Percentiles rank a stretch among this genome's conserved stretches.
Conservation (phyloP, 2,329 filamentous ascomycete genomes). For the Pseudogymnoascus sp. region DNA sequence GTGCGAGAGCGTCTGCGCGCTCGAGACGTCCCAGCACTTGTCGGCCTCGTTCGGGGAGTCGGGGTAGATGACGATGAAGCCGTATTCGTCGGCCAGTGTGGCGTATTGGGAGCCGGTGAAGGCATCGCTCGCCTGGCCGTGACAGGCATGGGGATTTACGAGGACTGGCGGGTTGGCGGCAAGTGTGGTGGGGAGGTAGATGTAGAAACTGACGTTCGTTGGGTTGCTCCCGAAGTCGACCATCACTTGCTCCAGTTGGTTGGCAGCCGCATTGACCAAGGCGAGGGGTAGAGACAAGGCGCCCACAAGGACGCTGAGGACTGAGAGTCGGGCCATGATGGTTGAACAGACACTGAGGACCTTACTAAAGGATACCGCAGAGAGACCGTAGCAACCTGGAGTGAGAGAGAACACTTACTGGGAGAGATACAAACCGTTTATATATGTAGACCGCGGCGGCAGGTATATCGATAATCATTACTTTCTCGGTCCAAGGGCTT, state of each 20-base stretch:
- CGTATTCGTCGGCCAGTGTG: conserved; percentile 41
- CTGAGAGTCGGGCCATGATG: background rate
- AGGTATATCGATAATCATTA: background rate
- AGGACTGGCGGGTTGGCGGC: conserved; percentile 41
- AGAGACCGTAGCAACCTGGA: background rate
- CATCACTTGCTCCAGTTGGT: conserved; percentile 26
- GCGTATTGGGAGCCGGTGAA: conserved; percentile 45
- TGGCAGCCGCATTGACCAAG: conserved; percentile 10
- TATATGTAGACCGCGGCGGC: background rate
- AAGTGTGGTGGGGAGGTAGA: conserved; percentile 39
- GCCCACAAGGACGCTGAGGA: background rate
- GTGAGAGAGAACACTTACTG: background rate
- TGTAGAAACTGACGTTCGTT: conserved; percentile 39
- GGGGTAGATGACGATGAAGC: conserved; percentile 51
- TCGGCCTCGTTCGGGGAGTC: conserved; percentile 40
- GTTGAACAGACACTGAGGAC: background rate
- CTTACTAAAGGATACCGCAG: background rate
- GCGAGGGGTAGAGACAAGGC: background rate
- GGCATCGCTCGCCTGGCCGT: conserved; percentile 41
- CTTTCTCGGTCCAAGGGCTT: background rate
- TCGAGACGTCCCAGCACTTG: conserved; percentile 49
- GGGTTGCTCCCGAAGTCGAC: conserved; percentile 36
- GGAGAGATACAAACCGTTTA: background rate
- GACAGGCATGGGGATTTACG: conserved; percentile 45
- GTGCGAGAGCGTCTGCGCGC: conserved; percentile 42